Percentiles rank a stretch among this genome's conserved stretches.
phyloP scores from a whole-genome alignment of 2,329 filamentous ascomycete species.

The Neonectria ditissima region DNA sequence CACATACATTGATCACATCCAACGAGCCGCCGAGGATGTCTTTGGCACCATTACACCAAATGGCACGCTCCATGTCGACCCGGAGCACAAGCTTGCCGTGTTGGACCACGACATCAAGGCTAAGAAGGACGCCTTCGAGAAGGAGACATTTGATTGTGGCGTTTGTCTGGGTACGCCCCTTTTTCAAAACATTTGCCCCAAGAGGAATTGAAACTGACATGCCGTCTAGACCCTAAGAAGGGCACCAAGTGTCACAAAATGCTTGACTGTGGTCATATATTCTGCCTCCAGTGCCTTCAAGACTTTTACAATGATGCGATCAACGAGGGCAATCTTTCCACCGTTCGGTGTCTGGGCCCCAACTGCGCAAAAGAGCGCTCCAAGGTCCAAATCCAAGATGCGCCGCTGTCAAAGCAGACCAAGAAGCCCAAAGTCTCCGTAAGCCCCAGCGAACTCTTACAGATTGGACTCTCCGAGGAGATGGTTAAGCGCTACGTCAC shows the following conservation, averaged over 20 bases:
- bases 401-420: constrained; percentile 24
- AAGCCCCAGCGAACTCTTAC: constrained; percentile 84
- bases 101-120: constrained; percentile 83
- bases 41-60: constrained; percentile 67
- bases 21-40: constrained; percentile 68
- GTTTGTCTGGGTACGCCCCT: constrained; percentile 75
- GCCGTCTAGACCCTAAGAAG: constrained; percentile 84
- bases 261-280: constrained; percentile 88
- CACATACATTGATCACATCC: constrained; percentile 72
- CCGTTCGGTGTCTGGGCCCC: constrained; percentile 83
- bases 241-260: constrained; percentile 84
- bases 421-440: constrained; percentile 75
- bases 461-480: constrained; percentile 78
- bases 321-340: constrained; percentile 81
- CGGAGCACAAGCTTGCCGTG: constrained; percentile 75
- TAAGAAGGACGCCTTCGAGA: constrained; percentile 80
- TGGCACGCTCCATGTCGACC: constrained; percentile 63
- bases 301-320: constrained; percentile 94
- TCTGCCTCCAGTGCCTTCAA: constrained; percentile 87
- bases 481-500: constrained; percentile 87
- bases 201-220: background rate
- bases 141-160: constrained; percentile 87
- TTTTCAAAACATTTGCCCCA: background rate
- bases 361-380: constrained; percentile 77
- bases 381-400: constrained; percentile 45